A percentile compares a stretch with the other conserved stretches of the same genome.
Evolutionary conservation across 1,139 yeast species (phyloP).

Genomic region (Wickerhamomyces sp.): DNA sequence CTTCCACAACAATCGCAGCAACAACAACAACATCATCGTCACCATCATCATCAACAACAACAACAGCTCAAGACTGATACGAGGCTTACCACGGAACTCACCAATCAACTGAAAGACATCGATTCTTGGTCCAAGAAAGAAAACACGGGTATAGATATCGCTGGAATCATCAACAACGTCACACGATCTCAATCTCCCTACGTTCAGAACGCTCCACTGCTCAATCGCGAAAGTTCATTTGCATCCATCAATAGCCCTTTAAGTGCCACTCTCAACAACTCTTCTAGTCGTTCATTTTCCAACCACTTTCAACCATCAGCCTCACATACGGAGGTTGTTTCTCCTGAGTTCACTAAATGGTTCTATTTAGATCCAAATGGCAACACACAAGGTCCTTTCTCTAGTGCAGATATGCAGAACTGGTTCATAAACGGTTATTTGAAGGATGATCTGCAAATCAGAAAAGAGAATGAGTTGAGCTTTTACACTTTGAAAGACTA

Average conservation of each 20-base stretch:
- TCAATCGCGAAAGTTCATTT: slow-evolving; percentile 1
- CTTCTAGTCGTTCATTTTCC: slow-evolving; percentile 6
- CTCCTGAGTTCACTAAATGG: slow-evolving; percentile 56
- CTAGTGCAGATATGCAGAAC: slow-evolving; percentile 69
- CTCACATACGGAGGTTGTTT: slow-evolving; percentile 14
- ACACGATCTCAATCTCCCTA: slow-evolving; percentile 4
- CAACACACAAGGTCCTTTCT: slow-evolving; percentile 76
- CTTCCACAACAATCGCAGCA: slow-evolving; percentile 1
- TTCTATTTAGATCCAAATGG: slow-evolving; percentile 67
- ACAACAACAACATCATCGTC: not conserved
- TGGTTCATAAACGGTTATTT: slow-evolving; percentile 70
- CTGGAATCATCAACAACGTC: slow-evolving; percentile 18
- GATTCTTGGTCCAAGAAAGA: slow-evolving; percentile 20
- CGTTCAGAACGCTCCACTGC: slow-evolving; percentile 1
- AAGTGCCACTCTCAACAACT: not conserved
- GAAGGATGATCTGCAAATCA: slow-evolving; percentile 47
- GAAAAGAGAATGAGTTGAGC: slow-evolving; percentile 43
- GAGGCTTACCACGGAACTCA: slow-evolving; percentile 9
- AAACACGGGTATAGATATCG: slow-evolving; percentile 19
- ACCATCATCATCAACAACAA: not conserved
- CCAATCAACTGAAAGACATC: slow-evolving; percentile 15
- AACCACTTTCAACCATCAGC: slow-evolving; percentile 21
- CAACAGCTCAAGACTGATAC: slow-evolving; percentile 2
- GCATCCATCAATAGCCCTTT: slow-evolving; percentile 1
- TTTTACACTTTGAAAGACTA: slow-evolving; percentile 42